phyloP scores from a whole-genome alignment of 2,329 filamentous ascomycete species.

The Thermomyces lanuginosus region DNA sequence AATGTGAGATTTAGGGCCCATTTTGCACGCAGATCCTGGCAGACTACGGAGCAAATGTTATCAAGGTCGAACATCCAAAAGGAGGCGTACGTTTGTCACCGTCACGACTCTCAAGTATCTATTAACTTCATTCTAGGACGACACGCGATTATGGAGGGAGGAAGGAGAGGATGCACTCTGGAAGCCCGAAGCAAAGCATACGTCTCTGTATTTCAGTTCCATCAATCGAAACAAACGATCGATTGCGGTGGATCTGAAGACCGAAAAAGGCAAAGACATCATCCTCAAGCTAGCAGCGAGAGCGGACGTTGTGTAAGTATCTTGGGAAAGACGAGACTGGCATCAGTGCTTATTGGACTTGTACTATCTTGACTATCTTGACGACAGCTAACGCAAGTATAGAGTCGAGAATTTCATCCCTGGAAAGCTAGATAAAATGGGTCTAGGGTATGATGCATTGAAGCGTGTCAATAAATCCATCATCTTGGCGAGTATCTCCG shows the following conservation, averaged over 20 bases:
- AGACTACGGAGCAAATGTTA: constrained; percentile 26
- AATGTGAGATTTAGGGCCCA: too few species aligned
- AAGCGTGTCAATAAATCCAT: constrained; percentile 22
- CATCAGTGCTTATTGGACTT: too few species aligned
- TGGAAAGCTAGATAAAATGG: constrained; percentile 26
- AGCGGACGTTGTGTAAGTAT: constrained; percentile 27
- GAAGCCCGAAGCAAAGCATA: constrained; percentile 9
- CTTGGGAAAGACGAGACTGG: too few species aligned
- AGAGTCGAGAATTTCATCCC: constrained; percentile 31
- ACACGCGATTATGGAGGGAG: constrained; percentile 7
- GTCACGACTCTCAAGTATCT: too few species aligned
- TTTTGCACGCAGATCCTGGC: constrained; percentile 6
- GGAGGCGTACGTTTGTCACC: too few species aligned
- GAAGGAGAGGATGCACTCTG: constrained; percentile 1
- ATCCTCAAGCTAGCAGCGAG: constrained; percentile 20
- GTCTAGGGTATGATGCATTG: constrained; percentile 26
- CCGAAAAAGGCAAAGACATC: constrained; percentile 14
- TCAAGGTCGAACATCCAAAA: constrained; percentile 12
- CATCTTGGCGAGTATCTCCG: constrained; percentile 30
- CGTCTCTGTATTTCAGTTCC: constrained; percentile 29
- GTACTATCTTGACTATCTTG: not conserved
- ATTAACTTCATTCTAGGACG: constrained; percentile 2
- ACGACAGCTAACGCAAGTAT: constrained; percentile 6
- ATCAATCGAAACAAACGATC: constrained; percentile 33
- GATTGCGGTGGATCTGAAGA: constrained; percentile 19